Evolutionary conservation across 352 stramenopile species (phyloP), one percentile per base, ranked within the genome.

Genomic region (Phytophthora aleatoria): DNA sequence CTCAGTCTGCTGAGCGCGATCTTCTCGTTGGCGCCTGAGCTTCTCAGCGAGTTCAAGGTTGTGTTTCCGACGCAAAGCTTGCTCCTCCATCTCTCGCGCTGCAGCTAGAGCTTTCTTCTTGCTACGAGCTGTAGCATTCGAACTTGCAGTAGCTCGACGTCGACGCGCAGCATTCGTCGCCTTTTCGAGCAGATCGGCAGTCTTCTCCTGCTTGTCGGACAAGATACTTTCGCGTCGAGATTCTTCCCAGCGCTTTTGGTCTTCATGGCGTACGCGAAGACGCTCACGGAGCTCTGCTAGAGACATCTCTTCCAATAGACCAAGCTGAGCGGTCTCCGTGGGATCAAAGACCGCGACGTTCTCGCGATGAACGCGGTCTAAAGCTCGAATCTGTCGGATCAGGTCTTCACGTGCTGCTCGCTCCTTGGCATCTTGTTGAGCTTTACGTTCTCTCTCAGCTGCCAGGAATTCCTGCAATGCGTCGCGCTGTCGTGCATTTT

Each of bases 281-380:
- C 92, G 81, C 54, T 95, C 90, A 11, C 77, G 73, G 1, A 95
- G 74, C 52, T 98, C 92, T 0, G 89, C 70, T 4, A 98, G 74
- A 12, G 86, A 97, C 92, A 98, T 98, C 59, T 98, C 92, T 16
- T 97, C 85, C 10, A 98, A 75, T 4, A 98, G 47, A 0, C 91
- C 91, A 15, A 97, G 71, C 35, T 96, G 87, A 15, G 78, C 74
- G 12, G 79, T 96, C 64, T 95, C 85, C 2, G 93, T 97, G 0
- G 92, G 92, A 61, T 98, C 91, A 57, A 98, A 98, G 16, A 96
- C 79, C 0, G 79, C 77, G 0, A 97, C 89, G 59, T 94, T 72
- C 55, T 92, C 77, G 9, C 79, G 79, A 43, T 93, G 92, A 3
- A 96, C 83, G 7, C 80, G 74, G 33, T 96, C 86, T 2, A 96